These are phyloP conservation scores for Carex kokanica DNA, from an alignment of 176 grass and related monocot genomes.

Conservation along the genomic window DNA sequence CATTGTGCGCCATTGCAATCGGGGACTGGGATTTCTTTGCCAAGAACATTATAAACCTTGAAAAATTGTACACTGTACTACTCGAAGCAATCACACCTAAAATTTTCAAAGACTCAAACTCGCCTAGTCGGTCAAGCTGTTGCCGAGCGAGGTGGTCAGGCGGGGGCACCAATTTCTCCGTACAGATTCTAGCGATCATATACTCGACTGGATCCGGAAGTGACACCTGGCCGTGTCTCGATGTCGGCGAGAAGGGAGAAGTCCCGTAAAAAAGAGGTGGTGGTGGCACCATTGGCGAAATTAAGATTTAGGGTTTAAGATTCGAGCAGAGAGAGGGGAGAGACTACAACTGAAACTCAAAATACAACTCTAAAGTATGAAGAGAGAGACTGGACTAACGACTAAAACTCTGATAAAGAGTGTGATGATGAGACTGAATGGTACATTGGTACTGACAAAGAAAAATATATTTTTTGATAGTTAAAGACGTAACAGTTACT, in stretches of 20 bases:
- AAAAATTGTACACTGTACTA: background rate
- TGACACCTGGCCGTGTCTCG: background rate
- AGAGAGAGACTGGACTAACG: too few species aligned
- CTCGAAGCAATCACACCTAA: background rate
- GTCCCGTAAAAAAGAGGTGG: background rate
- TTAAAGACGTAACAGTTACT: too few species aligned
- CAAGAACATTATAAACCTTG: background rate
- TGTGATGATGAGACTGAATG: too few species aligned
- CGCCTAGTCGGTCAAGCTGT: slow-evolving; percentile 5
- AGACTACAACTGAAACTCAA: background rate
- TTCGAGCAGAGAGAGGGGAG: background rate
- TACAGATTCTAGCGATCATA: background rate
- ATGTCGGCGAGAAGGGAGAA: background rate
- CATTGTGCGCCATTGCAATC: background rate
- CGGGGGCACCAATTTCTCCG: background rate
- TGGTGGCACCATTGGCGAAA: background rate
- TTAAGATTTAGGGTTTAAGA: background rate
- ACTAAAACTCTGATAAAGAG: too few species aligned
- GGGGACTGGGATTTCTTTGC: slow-evolving; percentile 12
- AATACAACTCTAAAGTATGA: too few species aligned
- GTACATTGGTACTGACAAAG: too few species aligned
- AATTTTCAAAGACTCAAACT: background rate
- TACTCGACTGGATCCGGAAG: background rate
- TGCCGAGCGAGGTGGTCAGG: background rate
- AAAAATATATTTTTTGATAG: too few species aligned